Evolutionary conservation across 1,139 yeast genomes (phyloP), one percentile per base, ranked within the genome.

Genomic region (Yamadazyma membranifaciens): DNA sequence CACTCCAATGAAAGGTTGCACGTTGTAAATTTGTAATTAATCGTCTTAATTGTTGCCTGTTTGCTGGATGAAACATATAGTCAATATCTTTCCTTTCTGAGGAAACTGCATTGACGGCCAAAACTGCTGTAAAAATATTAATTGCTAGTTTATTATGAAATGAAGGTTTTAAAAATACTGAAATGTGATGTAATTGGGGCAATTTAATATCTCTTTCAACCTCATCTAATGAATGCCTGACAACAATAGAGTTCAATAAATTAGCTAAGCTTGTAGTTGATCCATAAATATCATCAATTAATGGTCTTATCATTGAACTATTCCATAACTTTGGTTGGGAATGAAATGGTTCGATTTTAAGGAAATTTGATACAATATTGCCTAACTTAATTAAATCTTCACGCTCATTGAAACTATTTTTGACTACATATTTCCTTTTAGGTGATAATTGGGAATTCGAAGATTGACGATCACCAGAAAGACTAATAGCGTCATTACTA

Each of bases 1-100:
- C 88, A 2, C 87, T 80, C 89, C 89, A 83, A 51, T 80, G 81
- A 52, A 83, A 82, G 0, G 89, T 80, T 1, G 86, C 81, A 43
- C 83, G 66, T 54, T 80, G 86, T 34, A 83, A 56, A 51, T 83
- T 83, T 2, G 77, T 71, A 9, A 83, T 72, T 49, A 83, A 67
- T 37, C 82, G 59, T 45, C 83, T 63, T 35, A 83, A 57, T 46
- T 81, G 82, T 29, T 57, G 62, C 34, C 78, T 65, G 49, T 81
- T 82, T 0, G 73, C 58, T 0, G 81, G 75, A 60, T 82, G 83
- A 52, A 83, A 82, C 86, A 83, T 80, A 56, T 80, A 83, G 57
- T 83, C 89, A 29, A 73, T 66, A 48, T 78, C 91, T 11, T 69
- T 73, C 36, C 88, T 59, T 52, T 82, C 87, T 0, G 88, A 81